Conservation (phyloP, 2,329 filamentous ascomycete species). For the Cladophialophora exuberans region DNA sequence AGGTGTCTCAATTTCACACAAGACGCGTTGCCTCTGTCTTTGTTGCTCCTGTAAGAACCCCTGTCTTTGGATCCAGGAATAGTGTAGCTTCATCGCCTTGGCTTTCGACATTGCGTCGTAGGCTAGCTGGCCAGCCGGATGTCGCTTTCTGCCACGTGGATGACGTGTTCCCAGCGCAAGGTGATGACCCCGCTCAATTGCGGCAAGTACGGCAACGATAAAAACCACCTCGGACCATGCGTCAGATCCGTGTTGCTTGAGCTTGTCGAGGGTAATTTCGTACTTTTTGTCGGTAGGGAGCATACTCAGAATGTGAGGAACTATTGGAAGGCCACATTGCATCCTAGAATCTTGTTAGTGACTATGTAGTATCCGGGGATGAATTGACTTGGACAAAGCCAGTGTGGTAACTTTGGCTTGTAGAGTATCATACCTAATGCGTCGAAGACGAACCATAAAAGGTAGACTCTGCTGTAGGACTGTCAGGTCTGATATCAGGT, state of each 20-base stretch:
- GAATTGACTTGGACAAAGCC: no score
- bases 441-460: conserved; percentile 25
- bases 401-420: no score
- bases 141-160: neutral
- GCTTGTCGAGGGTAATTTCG: conserved; percentile 23
- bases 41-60: neutral
- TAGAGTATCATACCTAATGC: conserved; percentile 21
- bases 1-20: no score
- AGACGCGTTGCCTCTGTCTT: no score
- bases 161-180: conserved; percentile 21
- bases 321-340: no score
- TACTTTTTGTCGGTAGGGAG: conserved; percentile 16
- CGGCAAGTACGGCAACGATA: conserved; percentile 12
- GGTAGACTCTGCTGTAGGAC: conserved; percentile 14
- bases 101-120: conserved; percentile 22
- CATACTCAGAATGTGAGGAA: conserved; percentile 23
- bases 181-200: conserved; percentile 14
- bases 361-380: no score
- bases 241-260: conserved; percentile 20
- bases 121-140: neutral
- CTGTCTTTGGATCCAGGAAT: conserved; percentile 17
- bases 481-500: conserved; percentile 7
- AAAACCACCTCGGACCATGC: conserved; percentile 13
- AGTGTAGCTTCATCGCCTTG: conserved; percentile 21
- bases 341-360: no score